Evolutionary conservation across 441 rosid genomes (phyloP), one percentile per base, ranked within the genome.

Genomic region (Capsella rubella): DNA sequence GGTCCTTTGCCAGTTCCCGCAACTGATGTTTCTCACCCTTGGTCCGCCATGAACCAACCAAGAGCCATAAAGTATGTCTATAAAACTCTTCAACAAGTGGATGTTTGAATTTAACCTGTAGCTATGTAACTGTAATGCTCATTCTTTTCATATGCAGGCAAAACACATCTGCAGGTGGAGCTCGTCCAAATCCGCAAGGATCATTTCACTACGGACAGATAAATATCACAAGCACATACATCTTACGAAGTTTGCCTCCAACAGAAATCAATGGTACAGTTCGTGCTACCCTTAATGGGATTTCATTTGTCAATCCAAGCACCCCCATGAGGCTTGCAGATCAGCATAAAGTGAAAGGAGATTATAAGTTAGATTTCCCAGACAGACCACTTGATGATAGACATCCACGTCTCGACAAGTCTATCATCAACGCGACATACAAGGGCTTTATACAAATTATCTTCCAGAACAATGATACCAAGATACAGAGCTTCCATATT

Each of bases 141-240:
- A 5, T 72, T 87, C 45, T 82, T 86, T 64, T 40, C 35, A 42
- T 71, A 6, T 64, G 63, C 58, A 95, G 99, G 90, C 94, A 83
- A 88, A 95, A 95, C 75, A 84, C 87, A 68, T 50, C 87, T 53
- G 90, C 99, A 8, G 85, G 92, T 75, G 99, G 99, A 68, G 97
- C 99, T 81, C 94, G 99, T 47, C 98, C 97, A 55, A 95, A 95
- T 72, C 98, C 99, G 1, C 99, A 95, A 51, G 98, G 98, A 9
- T 95, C 98, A 63, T 95, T 72, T 79, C 98, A 88, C 83, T 92
- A 95, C 42, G 98, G 98, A 58, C 70, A 78, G 51, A 95, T 95
- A 81, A 92, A 95, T 64, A 81, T 92, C 49, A 89, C 96, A 21
- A 82, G 80, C 16, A 87, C 97, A 39, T 92, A 89, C 59, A 45